Evolutionary conservation across 257 asterid genomes (phyloP).

Genomic region (Ajuga chamaepitys): DNA sequence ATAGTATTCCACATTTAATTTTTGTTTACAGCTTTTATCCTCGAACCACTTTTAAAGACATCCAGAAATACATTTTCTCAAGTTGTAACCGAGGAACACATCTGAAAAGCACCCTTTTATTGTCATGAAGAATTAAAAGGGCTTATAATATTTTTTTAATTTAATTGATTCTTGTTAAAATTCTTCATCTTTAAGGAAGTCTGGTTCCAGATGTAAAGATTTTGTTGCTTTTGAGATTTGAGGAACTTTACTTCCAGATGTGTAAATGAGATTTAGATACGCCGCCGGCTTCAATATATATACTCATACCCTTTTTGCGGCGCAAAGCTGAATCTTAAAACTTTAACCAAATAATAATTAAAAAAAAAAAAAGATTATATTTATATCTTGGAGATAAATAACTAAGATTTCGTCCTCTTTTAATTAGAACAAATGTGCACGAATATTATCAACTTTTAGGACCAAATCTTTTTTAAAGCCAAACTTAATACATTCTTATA

Average conservation of each 20-base stretch:
- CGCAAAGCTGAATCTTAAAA: conserved; percentile 22
- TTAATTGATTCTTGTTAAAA: too few species aligned
- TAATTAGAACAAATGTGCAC: not conserved
- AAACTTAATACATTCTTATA: not conserved
- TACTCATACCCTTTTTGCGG: conserved; percentile 25
- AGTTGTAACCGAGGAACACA: too few species aligned
- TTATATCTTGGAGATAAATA: not conserved
- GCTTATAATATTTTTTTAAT: too few species aligned
- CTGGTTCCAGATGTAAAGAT: not conserved
- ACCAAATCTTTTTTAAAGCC: conserved; percentile 21
- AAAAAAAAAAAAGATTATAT: not conserved
- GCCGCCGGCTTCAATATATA: conserved; percentile 18
- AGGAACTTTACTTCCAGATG: too few species aligned
- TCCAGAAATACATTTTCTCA: too few species aligned
- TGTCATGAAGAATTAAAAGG: too few species aligned
- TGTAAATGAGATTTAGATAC: conserved; percentile 17
- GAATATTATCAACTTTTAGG: conserved; percentile 18
- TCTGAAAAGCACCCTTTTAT: too few species aligned
- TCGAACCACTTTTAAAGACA: too few species aligned
- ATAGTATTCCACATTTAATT: too few species aligned
- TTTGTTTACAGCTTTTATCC: too few species aligned
- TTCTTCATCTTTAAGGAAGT: conserved; percentile 16
- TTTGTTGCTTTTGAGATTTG: conserved; percentile 12
- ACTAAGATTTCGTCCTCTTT: not conserved
- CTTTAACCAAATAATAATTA: not conserved